phyloP scores from a whole-genome alignment of 116 monocot species.

The Phalaenopsis hybrid region DNA sequence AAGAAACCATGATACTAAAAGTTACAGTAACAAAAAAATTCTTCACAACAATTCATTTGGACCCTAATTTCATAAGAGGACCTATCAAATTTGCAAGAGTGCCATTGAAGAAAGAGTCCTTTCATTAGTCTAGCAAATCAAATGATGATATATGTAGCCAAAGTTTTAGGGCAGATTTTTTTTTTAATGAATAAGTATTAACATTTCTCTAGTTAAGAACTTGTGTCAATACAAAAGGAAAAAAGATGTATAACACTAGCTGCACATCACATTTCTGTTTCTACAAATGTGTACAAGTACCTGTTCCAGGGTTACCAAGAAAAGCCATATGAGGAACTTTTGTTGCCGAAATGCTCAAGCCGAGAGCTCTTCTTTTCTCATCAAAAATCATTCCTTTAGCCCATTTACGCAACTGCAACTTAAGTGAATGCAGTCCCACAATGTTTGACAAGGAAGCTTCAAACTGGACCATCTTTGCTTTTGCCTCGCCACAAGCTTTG shows the following conservation, averaged over 20 bases:
- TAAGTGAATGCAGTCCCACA: slow-evolving; percentile 68
- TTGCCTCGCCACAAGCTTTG: slow-evolving; percentile 44
- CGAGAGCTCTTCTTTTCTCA: slow-evolving; percentile 74
- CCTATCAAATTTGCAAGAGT: too few species aligned
- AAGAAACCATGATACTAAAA: too few species aligned
- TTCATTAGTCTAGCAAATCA: too few species aligned
- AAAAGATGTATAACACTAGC: background rate
- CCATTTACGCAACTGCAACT: slow-evolving; percentile 70
- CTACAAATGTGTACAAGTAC: slow-evolving; percentile 17
- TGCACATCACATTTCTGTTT: background rate
- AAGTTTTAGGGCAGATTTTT: background rate
- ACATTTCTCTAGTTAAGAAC: background rate
- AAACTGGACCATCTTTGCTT: slow-evolving; percentile 65
- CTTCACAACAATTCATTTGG: too few species aligned
- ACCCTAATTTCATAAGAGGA: too few species aligned
- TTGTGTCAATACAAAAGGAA: background rate
- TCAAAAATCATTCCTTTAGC: slow-evolving; percentile 92
- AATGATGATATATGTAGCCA: background rate
- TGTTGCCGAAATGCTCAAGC: slow-evolving; percentile 58
- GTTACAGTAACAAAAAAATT: too few species aligned
- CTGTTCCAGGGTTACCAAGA: slow-evolving; percentile 94
- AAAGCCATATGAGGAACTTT: slow-evolving; percentile 94
- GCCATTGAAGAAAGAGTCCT: too few species aligned
- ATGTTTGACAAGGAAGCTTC: slow-evolving; percentile 63
- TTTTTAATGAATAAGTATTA: background rate